Conservation (phyloP, 2,329 filamentous ascomycete genomes). For the Curvularia spicifera region DNA sequence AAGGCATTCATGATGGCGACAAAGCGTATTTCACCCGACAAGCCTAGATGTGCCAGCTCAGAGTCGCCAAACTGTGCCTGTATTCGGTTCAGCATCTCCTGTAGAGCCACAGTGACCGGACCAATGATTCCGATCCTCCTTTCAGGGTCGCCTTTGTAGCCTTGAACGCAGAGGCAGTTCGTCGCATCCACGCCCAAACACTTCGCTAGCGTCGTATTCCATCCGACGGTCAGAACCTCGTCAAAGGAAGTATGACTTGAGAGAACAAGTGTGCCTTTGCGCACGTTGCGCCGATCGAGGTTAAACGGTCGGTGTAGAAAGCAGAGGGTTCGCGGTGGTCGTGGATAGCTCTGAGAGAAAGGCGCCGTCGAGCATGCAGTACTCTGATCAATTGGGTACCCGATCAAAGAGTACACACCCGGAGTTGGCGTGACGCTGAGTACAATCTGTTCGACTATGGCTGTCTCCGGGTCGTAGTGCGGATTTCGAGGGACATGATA, state of each 20-base stretch:
- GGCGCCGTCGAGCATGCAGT: constrained; percentile 4
- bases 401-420: constrained; percentile 39
- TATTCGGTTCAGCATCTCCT: constrained; percentile 28
- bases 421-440: constrained; percentile 42
- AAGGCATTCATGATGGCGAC: constrained; percentile 54
- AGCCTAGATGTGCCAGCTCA: constrained; percentile 34
- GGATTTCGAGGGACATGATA: constrained; percentile 43
- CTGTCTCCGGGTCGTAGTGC: constrained; percentile 37
- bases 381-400: constrained; percentile 19
- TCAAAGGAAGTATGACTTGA: constrained; percentile 50
- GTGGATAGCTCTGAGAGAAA: constrained; percentile 7
- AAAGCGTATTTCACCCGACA: constrained; percentile 31
- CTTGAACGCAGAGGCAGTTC: constrained; percentile 44
- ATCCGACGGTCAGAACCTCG: constrained; percentile 49
- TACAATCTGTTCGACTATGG: constrained; percentile 40
- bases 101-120: constrained; percentile 15
- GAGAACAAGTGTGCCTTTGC: constrained; percentile 39
- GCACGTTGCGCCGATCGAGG: constrained; percentile 38
- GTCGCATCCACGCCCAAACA: constrained; percentile 40
- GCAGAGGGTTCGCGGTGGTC: constrained; percentile 37
- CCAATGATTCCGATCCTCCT: constrained; percentile 50
- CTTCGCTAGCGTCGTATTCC: constrained; percentile 44
- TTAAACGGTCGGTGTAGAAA: constrained; percentile 45
- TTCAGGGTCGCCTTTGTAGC: constrained; percentile 49
- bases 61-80: constrained; percentile 36